Conservation (phyloP, 345 rosid genomes). For the Eucalyptus cloeziana region DNA sequence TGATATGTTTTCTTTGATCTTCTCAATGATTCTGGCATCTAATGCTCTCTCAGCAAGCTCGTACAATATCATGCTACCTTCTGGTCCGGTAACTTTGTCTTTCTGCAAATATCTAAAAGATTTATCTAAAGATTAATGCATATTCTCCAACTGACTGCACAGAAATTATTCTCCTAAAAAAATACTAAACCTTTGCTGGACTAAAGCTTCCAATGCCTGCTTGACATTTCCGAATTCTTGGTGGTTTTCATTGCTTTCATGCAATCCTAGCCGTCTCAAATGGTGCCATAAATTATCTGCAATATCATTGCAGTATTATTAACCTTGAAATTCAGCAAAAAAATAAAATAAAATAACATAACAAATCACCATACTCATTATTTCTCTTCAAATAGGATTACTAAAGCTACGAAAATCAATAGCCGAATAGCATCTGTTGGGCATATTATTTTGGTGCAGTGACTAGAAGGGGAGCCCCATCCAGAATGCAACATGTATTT, state of each 20-base stretch:
- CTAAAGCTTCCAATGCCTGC: slow-evolving; percentile 64
- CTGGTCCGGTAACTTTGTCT: slow-evolving; percentile 74
- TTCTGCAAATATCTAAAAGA: slow-evolving; percentile 68
- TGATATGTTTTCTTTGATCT: slow-evolving; percentile 57
- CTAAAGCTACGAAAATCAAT: not conserved
- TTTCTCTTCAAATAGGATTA: not conserved
- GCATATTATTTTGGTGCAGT: not conserved
- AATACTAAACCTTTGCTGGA: slow-evolving; percentile 62
- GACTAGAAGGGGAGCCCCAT: not conserved
- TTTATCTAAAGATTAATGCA: not conserved
- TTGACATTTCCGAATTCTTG: slow-evolving; percentile 66
- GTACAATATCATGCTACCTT: slow-evolving; percentile 57
- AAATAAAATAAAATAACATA: not conserved
- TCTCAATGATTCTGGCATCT: slow-evolving; percentile 50
- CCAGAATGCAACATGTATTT: not conserved
- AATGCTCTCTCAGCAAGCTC: slow-evolving; percentile 94
- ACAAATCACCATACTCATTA: not conserved
- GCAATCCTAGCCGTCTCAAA: slow-evolving; percentile 57
- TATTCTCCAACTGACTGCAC: not conserved
- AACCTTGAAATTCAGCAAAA: not conserved
- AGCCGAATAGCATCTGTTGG: not conserved
- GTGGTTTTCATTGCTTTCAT: slow-evolving; percentile 53
- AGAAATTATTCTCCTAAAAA: not conserved
- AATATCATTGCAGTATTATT: not conserved
- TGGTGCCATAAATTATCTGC: slow-evolving; percentile 84